Conservation (phyloP, 1,284 basidiomycete genomes). For the Cryptococcus depauperatus region DNA sequence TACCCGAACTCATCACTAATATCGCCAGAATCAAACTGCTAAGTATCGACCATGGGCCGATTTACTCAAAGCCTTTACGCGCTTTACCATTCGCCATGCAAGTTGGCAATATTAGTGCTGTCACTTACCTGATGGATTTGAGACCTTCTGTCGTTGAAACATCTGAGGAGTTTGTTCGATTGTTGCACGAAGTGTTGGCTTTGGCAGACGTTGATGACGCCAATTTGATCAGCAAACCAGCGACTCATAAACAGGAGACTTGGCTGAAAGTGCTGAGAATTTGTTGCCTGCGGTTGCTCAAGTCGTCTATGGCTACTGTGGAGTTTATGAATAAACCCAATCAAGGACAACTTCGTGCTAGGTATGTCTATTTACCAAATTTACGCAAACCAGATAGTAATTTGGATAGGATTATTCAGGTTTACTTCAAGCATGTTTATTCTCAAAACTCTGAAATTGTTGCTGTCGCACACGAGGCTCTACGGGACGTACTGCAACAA, state of each 20-base stretch:
- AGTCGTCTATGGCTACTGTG: conserved; percentile 87
- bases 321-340: conserved; percentile 81
- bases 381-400: conserved; percentile 35
- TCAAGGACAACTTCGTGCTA: conserved; percentile 62
- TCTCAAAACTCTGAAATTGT: conserved; percentile 89
- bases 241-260: conserved; percentile 67
- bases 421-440: conserved; percentile 99
- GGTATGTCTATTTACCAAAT: conserved; percentile 48
- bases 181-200: conserved; percentile 89
- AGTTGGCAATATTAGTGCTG: conserved; percentile 96
- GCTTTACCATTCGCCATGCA: conserved; percentile 93
- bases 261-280: conserved; percentile 90
- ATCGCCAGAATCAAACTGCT: conserved; percentile 84
- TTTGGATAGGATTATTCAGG: conserved; percentile 84
- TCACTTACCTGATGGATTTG: conserved; percentile 81
- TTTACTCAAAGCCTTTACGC: conserved; percentile 94
- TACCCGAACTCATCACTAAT: conserved; percentile 64
- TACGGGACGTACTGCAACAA: conserved; percentile 79
- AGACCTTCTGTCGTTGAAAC: conserved; percentile 80
- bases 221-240: conserved; percentile 65
- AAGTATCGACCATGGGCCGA: conserved; percentile 52
- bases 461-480: conserved; percentile 87
- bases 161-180: conserved; percentile 83
- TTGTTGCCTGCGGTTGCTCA: conserved; percentile 85
- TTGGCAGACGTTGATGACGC: conserved; percentile 92